A percentile compares a stretch with the other conserved stretches of the same genome.
Evolutionary conservation across 305 asterid genomes (phyloP).

Genomic region (Striga hermonthica): DNA sequence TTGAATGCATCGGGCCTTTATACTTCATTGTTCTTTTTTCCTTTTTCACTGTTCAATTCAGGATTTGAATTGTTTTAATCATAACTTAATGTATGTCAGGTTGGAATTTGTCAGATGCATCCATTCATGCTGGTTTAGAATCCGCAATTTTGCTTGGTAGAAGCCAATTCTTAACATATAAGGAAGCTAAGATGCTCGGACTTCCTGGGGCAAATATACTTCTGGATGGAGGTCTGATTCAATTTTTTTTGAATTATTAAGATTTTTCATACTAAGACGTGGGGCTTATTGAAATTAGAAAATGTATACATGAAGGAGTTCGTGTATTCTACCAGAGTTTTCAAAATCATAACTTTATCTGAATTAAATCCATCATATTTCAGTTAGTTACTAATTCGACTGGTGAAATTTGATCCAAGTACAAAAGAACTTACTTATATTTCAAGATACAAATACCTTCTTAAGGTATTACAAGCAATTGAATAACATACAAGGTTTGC

Average conservation of each 20-base stretch:
- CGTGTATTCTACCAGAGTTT: slow-evolving; percentile 13
- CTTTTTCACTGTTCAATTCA: neutral
- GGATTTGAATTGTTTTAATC: slow-evolving; percentile 13
- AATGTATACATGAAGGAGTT: slow-evolving; percentile 1
- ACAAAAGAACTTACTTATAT: neutral
- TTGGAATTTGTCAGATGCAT: slow-evolving; percentile 58
- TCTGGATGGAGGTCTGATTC: slow-evolving; percentile 78
- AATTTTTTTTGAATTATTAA: slow-evolving; percentile 19
- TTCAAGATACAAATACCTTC: neutral
- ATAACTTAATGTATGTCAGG: slow-evolving; percentile 45
- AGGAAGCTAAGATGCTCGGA: slow-evolving; percentile 66
- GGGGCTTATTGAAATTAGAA: neutral
- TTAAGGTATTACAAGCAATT: neutral
- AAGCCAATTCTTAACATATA: slow-evolving; percentile 64
- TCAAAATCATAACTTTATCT: slow-evolving; percentile 23
- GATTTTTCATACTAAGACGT: slow-evolving; percentile 5
- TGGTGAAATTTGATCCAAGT: neutral
- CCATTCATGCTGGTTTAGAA: slow-evolving; percentile 80
- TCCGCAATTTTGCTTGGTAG: slow-evolving; percentile 69
- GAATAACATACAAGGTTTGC: too few relatives aligned
- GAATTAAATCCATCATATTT: neutral
- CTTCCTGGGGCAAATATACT: slow-evolving; percentile 59
- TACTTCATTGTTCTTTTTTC: slow-evolving; percentile 19
- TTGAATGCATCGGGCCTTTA: slow-evolving; percentile 19
- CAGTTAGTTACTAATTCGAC: neutral